Conservation (phyloP, 2,329 filamentous ascomycete species). For the Aspergillus sp. region DNA sequence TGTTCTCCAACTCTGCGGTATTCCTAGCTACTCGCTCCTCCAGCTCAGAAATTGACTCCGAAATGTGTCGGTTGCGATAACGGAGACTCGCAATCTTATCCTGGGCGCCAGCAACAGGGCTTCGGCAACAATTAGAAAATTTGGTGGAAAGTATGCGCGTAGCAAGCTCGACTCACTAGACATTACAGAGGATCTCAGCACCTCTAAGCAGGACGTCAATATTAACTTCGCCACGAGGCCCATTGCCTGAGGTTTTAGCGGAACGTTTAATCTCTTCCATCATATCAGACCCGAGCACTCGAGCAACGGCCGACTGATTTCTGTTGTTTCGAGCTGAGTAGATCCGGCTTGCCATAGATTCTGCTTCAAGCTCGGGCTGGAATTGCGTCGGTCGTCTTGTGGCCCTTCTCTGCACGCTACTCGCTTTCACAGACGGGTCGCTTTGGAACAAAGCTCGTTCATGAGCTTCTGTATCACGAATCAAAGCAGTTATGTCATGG, state of each 20-base stretch:
- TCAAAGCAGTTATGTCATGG: slow-evolving; percentile 90
- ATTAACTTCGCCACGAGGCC: slow-evolving; percentile 69
- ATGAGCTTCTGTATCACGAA: slow-evolving; percentile 91
- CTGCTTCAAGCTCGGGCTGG: slow-evolving; percentile 37
- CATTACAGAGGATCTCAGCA: slow-evolving; percentile 84
- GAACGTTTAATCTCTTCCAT: slow-evolving; percentile 73
- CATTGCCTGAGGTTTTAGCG: slow-evolving; percentile 54
- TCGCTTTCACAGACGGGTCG: slow-evolving; percentile 62
- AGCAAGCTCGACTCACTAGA: slow-evolving; percentile 61
- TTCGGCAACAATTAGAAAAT: slow-evolving; percentile 29
- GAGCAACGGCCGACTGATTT: slow-evolving; percentile 80
- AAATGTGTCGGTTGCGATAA: slow-evolving; percentile 68
- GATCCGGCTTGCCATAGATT: slow-evolving; percentile 48
- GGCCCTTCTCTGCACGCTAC: slow-evolving; percentile 46
- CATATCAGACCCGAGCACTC: slow-evolving; percentile 82
- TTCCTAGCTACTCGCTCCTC: slow-evolving; percentile 79
- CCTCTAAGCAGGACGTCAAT: slow-evolving; percentile 81
- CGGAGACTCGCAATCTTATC: slow-evolving; percentile 75
- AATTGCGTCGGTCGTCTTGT: slow-evolving; percentile 52
- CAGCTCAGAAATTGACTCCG: slow-evolving; percentile 74
- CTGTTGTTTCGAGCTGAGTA: slow-evolving; percentile 58
- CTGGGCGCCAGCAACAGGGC: slow-evolving; percentile 71
- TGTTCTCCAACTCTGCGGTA: slow-evolving; percentile 67
- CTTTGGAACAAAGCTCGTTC: slow-evolving; percentile 94
- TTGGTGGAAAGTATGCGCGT: background rate